A percentile compares a stretch with the other conserved stretches of the same genome.
Evolutionary conservation across 306 rosid species (phyloP).

Genomic region (Gillenia trifoliata): DNA sequence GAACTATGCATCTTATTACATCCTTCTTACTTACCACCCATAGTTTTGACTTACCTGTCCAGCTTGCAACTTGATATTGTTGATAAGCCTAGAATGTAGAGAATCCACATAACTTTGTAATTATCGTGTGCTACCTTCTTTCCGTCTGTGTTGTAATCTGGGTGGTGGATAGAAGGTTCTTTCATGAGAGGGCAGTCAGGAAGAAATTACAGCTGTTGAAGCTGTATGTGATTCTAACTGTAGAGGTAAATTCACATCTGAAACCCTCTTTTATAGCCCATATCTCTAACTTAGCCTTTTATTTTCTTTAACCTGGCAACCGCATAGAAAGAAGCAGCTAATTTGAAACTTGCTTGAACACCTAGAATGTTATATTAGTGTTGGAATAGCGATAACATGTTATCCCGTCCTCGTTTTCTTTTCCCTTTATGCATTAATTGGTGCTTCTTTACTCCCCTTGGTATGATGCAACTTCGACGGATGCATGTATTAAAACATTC

Average conservation of each 20-base stretch:
- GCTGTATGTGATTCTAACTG: neutral
- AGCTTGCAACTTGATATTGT: neutral
- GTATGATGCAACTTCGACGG: neutral
- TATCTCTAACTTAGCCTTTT: neutral
- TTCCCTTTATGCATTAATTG: too few relatives aligned
- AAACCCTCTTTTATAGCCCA: neutral
- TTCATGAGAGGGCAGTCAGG: neutral
- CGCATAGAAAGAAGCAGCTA: neutral
- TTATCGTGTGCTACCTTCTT: neutral
- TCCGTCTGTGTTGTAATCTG: neutral
- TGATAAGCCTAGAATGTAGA: neutral
- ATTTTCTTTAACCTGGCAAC: neutral
- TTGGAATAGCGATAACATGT: too few relatives aligned
- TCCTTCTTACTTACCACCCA: neutral
- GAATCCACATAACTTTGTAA: neutral
- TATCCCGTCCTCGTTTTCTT: too few relatives aligned
- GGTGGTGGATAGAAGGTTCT: neutral
- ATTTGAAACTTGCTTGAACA: neutral
- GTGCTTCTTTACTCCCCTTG: neutral
- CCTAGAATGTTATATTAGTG: too few relatives aligned
- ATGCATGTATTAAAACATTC: too few relatives aligned
- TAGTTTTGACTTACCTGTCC: neutral
- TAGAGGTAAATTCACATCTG: neutral
- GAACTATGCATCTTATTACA: neutral
- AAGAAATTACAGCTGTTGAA: slow-evolving; percentile 3